Evolutionary conservation across 345 rosid genomes (phyloP).

Genomic region (Melaleuca alternifolia): DNA sequence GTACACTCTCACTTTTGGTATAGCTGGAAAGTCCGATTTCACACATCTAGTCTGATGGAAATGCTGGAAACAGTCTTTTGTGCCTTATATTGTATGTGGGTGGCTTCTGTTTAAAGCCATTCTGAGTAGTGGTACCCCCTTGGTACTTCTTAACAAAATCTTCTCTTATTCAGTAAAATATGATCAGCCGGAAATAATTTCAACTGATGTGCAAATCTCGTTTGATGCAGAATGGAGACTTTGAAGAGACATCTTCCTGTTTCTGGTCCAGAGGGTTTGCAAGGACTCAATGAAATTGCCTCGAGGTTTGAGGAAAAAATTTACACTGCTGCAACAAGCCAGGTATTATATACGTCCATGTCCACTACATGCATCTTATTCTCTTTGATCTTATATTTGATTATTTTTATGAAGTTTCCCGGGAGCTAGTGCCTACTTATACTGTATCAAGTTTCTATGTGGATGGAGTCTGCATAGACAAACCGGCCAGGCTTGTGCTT

Average conservation of each 20-base stretch:
- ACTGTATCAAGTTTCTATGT: not conserved
- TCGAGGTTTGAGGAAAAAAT: slow-evolving; percentile 74
- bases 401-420: not conserved
- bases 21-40: not conserved
- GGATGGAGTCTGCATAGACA: not conserved
- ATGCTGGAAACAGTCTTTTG: not conserved
- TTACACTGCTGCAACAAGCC: slow-evolving; percentile 51
- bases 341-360: slow-evolving; percentile 24
- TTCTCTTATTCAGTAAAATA: not conserved
- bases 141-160: not conserved
- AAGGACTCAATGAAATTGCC: slow-evolving; percentile 65
- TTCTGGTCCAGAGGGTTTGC: slow-evolving; percentile 60
- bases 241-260: slow-evolving; percentile 55
- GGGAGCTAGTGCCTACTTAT: not conserved
- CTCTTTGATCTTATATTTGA: not conserved
- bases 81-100: not conserved
- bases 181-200: not conserved
- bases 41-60: not conserved
- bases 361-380: not conserved
- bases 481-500: not conserved
- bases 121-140: not conserved
- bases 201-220: not conserved
- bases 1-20: not conserved
- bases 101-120: not conserved
- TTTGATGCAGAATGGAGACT: slow-evolving; percentile 47